phyloP scores from a whole-genome alignment of 495 filamentous ascomycete species.

The Penicillium flavigenum region DNA sequence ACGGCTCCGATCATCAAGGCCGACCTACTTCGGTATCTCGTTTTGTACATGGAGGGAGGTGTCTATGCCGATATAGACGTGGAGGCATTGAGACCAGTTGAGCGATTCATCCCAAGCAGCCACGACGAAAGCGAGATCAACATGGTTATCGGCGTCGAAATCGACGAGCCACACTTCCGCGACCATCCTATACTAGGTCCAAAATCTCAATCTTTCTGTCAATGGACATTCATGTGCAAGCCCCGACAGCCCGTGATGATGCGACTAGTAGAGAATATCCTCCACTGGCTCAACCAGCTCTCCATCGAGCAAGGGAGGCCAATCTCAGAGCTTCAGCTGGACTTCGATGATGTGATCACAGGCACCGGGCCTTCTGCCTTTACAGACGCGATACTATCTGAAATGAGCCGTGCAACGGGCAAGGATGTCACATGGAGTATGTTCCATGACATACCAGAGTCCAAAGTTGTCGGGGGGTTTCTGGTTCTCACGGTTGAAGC shows the following conservation, averaged over 20 bases:
- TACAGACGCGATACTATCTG: constrained; percentile 57
- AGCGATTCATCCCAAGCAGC: constrained; percentile 44
- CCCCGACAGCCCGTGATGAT: constrained; percentile 62
- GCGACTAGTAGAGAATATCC: constrained; percentile 58
- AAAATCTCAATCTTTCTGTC: constrained; percentile 63
- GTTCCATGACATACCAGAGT: constrained; percentile 60
- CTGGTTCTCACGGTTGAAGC: constrained; percentile 63
- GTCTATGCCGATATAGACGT: constrained; percentile 54
- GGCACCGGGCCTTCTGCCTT: constrained; percentile 68
- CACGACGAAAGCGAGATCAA: constrained; percentile 51
- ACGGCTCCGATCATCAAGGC: constrained; percentile 59
- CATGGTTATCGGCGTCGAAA: constrained; percentile 64
- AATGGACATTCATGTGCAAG: constrained; percentile 68
- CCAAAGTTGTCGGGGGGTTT: constrained; percentile 53
- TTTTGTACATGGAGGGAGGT: constrained; percentile 55
- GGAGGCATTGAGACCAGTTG: constrained; percentile 43
- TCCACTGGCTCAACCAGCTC: constrained; percentile 56
- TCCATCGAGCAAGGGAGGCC: constrained; percentile 51
- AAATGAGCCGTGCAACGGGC: constrained; percentile 48
- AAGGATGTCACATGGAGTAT: constrained; percentile 49
- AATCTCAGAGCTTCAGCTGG: constrained; percentile 55
- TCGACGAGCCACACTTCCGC: constrained; percentile 60
- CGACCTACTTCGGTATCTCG: constrained; percentile 53
- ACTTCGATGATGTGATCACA: constrained; percentile 67
- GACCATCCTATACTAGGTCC: constrained; percentile 61